Conservation (phyloP, 2,329 filamentous ascomycete genomes). For the Aspergillus sp. region DNA sequence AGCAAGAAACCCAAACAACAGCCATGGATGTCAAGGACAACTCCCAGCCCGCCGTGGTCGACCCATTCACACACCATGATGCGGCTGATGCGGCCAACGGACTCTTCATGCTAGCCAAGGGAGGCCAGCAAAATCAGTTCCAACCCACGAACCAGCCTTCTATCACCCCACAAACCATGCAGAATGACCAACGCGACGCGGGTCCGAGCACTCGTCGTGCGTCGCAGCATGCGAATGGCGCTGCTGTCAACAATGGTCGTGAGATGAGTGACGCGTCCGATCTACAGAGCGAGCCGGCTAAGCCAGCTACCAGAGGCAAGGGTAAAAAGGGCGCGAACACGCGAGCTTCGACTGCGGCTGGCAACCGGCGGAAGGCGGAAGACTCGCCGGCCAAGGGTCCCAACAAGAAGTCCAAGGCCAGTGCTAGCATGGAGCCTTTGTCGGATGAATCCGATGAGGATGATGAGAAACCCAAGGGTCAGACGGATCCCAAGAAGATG, state of each 20-base stretch:
- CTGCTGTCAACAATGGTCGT: constrained; percentile 51
- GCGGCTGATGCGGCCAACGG: constrained; percentile 91
- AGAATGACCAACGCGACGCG: constrained; percentile 49
- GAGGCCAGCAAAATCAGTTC: constrained; percentile 52
- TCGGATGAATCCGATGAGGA: constrained; percentile 48
- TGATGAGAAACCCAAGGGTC: constrained; percentile 46
- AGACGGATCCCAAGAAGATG: constrained; percentile 67
- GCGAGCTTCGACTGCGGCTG: constrained; percentile 44
- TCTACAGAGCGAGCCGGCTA: constrained; percentile 60
- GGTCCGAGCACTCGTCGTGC: constrained; percentile 33
- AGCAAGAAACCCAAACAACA: constrained; percentile 31
- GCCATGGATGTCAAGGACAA: constrained; percentile 37
- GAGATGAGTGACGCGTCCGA: constrained; percentile 66
- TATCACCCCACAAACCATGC: constrained; percentile 43
- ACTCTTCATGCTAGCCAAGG: constrained; percentile 75
- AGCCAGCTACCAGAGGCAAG: constrained; percentile 59
- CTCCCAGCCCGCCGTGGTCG: constrained; percentile 45
- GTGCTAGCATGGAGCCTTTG: constrained; percentile 33
- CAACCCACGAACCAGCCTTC: constrained; percentile 45
- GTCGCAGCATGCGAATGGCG: constrained; percentile 39
- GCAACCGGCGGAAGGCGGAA: constrained; percentile 71
- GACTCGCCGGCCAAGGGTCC: constrained; percentile 62
- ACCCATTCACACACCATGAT: constrained; percentile 79
- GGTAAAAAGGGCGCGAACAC: constrained; percentile 58
- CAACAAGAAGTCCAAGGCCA: constrained; percentile 67